Evolutionary conservation across 164 flowering plant genomes (phyloP), one percentile per base, ranked within the genome.

Genomic region (Liquidambar formosana): DNA sequence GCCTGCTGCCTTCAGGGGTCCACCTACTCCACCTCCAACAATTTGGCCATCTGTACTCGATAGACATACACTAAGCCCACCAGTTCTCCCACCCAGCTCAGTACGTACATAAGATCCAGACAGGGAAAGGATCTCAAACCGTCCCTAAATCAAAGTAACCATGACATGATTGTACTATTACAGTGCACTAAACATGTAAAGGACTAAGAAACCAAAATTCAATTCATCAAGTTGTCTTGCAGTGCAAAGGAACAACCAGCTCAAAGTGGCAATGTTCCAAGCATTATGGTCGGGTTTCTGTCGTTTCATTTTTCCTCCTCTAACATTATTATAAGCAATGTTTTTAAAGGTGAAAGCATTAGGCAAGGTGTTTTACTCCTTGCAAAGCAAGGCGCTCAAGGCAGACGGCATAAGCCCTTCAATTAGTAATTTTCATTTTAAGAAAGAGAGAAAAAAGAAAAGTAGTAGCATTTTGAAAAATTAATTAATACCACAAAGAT

Each of bases 21-120:
- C 95, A 63, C 88, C 92, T 26, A 93, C 87, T 44, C 95, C 98
- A 72, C 98, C 98, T 57, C 97, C 98, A 68, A 93, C 74, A 41
- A 93, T 86, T 75, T 80, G 91, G 27, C 98, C 98, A 82, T 87
- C 88, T 10, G 89, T 61, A 70, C 81, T 82, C 48, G 88, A 80
- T 19, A 93, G 80, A 71, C 93, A 93, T n/a, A 88, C 85, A 78
- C 95, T 91, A 38, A 93, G 89, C 58, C 95, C 96, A 62, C 98
- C 98, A 62, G 84, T 79, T 77, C 83, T 82, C 43, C 89, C 96
- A 38, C 91, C 93, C 61, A 67, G 62, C 53, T 89, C 93, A 43
- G 84, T 78, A 33, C 82, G 91, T n/a, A 93, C 71, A 75, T 78
- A 93, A 46, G 96, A 93, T 76, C 98, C 98, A 46, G 86, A 81